Evolutionary conservation across 2,329 filamentous ascomycete species (phyloP).

Genomic region (Parasarocladium wereldwijsianum): DNA sequence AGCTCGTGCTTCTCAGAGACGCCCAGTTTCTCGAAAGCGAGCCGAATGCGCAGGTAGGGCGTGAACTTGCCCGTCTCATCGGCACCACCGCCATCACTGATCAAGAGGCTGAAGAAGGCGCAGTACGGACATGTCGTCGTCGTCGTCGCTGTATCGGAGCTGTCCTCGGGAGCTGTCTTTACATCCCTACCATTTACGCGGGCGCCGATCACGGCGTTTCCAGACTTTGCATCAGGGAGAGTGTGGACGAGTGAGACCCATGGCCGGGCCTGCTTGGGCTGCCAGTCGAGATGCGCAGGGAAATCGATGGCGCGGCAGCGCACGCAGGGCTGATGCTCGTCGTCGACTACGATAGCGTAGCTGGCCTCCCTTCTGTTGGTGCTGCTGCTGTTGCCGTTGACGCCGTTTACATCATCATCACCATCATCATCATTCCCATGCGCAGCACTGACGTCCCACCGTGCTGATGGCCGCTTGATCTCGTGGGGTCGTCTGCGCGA

Average conservation of each 20-base stretch:
- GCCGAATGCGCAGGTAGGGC: constrained; percentile 22
- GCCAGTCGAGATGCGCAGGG: constrained; percentile 19
- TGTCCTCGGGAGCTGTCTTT: no score
- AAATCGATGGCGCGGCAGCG: constrained; percentile 21
- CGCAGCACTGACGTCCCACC: background rate
- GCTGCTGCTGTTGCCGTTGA: background rate
- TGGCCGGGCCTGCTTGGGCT: constrained; percentile 18
- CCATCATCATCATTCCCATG: constrained; percentile 2
- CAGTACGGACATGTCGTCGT: constrained; percentile 21
- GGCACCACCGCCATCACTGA: constrained; percentile 10
- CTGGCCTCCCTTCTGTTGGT: background rate
- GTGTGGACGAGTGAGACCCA: constrained; percentile 21
- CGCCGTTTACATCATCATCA: constrained; percentile 1
- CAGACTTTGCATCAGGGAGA: no score
- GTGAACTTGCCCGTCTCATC: constrained; percentile 19
- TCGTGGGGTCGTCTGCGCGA: constrained; percentile 8
- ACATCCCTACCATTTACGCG: no score
- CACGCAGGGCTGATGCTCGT: constrained; percentile 10
- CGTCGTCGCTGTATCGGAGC: constrained; percentile 7
- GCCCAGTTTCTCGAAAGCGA: constrained; percentile 22
- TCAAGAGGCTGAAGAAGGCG: constrained; percentile 21
- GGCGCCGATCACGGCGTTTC: no score
- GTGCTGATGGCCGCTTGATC: background rate
- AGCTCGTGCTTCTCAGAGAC: constrained; percentile 21
- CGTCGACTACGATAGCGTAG: constrained; percentile 1